A percentile compares a stretch with the other conserved stretches of the same genome.
Evolutionary conservation across 2,329 filamentous ascomycete genomes (phyloP).

Genomic region (Septoria petroselini): DNA sequence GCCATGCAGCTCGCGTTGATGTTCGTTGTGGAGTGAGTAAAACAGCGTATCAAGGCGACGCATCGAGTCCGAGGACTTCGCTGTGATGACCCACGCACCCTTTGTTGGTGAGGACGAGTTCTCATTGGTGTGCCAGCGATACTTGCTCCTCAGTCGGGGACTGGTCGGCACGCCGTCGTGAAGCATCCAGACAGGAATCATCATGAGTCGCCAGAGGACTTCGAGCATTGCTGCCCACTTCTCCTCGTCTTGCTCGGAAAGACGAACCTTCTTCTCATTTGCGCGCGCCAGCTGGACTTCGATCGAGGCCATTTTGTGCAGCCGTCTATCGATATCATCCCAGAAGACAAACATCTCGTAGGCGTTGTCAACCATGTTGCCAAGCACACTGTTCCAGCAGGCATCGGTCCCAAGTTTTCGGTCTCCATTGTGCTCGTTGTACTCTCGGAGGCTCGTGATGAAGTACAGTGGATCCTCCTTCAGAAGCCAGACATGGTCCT

Average conservation of each 20-base stretch:
- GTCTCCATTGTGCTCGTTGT: conserved; percentile 47
- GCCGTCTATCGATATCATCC: conserved; percentile 22
- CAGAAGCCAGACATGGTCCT: conserved; percentile 56
- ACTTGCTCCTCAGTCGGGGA: conserved; percentile 25
- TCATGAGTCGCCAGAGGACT: conserved; percentile 17
- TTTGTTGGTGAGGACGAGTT: conserved; percentile 4
- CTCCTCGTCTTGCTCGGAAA: conserved; percentile 41
- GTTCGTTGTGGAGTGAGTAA: conserved; percentile 33
- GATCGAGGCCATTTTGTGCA: conserved; percentile 23
- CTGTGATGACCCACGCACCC: conserved; percentile 7
- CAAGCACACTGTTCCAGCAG: conserved; percentile 19
- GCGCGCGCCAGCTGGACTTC: conserved; percentile 44
- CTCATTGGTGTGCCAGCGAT: conserved; percentile 6
- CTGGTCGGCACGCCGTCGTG: conserved; percentile 20
- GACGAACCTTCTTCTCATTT: conserved; percentile 36
- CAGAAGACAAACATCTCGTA: conserved; percentile 23
- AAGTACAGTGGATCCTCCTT: conserved; percentile 61
- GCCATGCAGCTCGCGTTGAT: conserved; percentile 25
- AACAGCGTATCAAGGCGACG: conserved; percentile 20
- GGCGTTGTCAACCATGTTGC: conserved; percentile 23
- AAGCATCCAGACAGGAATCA: conserved; percentile 12
- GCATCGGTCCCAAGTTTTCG: conserved; percentile 30
- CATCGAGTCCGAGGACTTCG: conserved; percentile 9
- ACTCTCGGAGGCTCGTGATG: conserved; percentile 43
- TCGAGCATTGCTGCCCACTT: conserved; percentile 42